Evolutionary conservation across 352 stramenopile genomes (phyloP).

Genomic region (Globisporangium rhizosaccharum): DNA sequence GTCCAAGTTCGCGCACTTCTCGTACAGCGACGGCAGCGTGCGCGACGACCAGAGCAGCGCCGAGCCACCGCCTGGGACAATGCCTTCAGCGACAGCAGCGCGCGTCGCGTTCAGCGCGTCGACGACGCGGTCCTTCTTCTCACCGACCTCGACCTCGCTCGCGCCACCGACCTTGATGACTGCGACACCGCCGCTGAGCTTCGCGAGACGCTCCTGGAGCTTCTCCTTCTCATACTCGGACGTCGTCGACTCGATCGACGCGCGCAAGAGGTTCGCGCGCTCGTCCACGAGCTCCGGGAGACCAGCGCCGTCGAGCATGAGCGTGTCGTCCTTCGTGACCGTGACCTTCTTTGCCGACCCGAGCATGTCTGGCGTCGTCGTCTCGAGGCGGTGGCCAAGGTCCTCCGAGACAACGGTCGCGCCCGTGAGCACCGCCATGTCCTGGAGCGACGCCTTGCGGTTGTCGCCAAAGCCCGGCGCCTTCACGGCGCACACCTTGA

Average conservation of each 20-base stretch:
- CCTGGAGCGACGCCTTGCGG: slow-evolving; percentile 98
- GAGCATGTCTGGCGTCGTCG: slow-evolving; percentile 93
- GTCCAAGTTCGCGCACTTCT: slow-evolving; percentile 93
- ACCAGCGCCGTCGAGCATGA: slow-evolving; percentile 96
- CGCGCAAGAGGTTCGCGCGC: slow-evolving; percentile 93
- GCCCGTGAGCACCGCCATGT: slow-evolving; percentile 98
- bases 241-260: slow-evolving; percentile 94
- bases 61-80: slow-evolving; percentile 97
- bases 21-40: slow-evolving; percentile 86
- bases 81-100: slow-evolving; percentile 98
- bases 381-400: slow-evolving; percentile 98
- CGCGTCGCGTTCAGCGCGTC: slow-evolving; percentile 99
- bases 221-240: slow-evolving; percentile 99
- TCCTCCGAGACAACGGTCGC: slow-evolving; percentile 98
- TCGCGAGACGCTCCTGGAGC: slow-evolving; percentile 99
- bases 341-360: slow-evolving; percentile 93
- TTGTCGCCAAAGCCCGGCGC: slow-evolving; percentile 99
- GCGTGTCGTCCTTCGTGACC: slow-evolving; percentile 99
- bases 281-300: slow-evolving; percentile 93
- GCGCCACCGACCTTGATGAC: slow-evolving; percentile 99
- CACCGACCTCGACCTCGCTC: slow-evolving; percentile 97
- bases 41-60: slow-evolving; percentile 97
- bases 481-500: slow-evolving; percentile 99
- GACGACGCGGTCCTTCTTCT: slow-evolving; percentile 99
- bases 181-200: slow-evolving; percentile 98